phyloP scores from a whole-genome alignment of 176 grass and related monocot genomes.

The Carex cristatella region DNA sequence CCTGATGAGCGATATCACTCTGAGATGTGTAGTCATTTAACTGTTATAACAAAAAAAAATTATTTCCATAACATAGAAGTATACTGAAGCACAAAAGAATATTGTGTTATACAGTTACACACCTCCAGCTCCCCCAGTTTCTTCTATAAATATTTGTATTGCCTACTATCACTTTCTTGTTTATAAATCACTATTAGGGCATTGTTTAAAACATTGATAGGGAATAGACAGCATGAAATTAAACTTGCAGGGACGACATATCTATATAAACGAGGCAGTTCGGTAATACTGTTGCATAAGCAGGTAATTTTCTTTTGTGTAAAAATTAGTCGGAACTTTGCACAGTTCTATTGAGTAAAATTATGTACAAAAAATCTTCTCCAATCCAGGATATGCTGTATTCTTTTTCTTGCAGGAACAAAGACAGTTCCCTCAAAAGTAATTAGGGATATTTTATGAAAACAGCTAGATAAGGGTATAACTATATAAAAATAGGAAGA shows the following conservation, averaged over 20 bases:
- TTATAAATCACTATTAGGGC: background rate
- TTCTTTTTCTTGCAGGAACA: background rate
- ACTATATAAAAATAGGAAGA: background rate
- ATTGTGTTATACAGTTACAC: background rate
- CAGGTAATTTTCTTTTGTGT: background rate
- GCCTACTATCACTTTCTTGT: background rate
- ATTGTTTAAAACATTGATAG: background rate
- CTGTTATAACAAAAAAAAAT: slow-evolving; percentile 25
- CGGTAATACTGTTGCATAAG: background rate
- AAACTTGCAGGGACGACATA: background rate
- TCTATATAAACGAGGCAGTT: background rate
- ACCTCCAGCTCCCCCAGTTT: background rate
- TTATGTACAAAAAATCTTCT: background rate
- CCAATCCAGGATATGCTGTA: background rate
- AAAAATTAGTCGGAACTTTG: background rate
- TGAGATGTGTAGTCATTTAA: slow-evolving; percentile 82
- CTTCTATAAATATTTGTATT: background rate
- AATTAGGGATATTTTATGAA: background rate
- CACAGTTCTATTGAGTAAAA: background rate
- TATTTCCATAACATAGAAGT: background rate
- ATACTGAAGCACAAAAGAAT: background rate
- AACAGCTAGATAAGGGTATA: background rate
- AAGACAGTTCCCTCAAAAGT: background rate
- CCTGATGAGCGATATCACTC: slow-evolving; percentile 82
- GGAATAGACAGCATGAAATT: background rate